These are phyloP conservation scores for Elaeis oleifera DNA, from an alignment of 202 grass and related monocot species.

Conservation along the genomic window DNA sequence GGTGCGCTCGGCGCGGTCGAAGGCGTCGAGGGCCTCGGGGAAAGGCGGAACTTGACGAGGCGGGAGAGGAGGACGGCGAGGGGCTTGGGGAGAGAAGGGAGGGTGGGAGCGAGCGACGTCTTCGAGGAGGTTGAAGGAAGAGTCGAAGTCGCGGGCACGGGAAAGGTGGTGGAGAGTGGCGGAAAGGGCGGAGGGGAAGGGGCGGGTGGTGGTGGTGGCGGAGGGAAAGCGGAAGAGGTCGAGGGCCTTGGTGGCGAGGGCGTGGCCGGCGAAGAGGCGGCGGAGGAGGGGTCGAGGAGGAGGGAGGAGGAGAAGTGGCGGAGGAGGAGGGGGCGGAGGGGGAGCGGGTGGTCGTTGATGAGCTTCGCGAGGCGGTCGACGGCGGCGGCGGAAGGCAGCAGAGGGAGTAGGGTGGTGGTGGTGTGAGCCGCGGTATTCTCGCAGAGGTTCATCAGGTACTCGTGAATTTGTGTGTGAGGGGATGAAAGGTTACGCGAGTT, in stretches of 20 bases:
- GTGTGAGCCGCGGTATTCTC: neutral
- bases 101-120: conserved; percentile 23
- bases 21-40: conserved; percentile 47
- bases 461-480: too few species aligned
- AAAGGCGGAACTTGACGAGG: conserved; percentile 33
- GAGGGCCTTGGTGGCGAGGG: conserved; percentile 38
- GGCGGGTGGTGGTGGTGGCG: conserved; percentile 13
- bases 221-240: conserved; percentile 39
- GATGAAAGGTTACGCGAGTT: too few species aligned
- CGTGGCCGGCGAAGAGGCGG: conserved; percentile 35
- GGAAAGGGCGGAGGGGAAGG: conserved; percentile 17
- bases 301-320: conserved; percentile 31
- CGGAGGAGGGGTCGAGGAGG: conserved; percentile 53
- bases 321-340: conserved; percentile 26
- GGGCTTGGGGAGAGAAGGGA: conserved; percentile 50
- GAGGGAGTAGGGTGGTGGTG: conserved; percentile 12
- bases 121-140: too few species aligned
- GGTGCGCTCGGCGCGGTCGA: conserved; percentile 39
- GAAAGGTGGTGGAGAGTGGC: conserved; percentile 40
- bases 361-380: conserved; percentile 28
- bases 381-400: conserved; percentile 12
- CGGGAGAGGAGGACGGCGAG: conserved; percentile 38
- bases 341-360: conserved; percentile 21
- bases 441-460: neutral
- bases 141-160: conserved; percentile 19